Conservation (phyloP, 345 rosid genomes). For the Pugionium cornutum region DNA sequence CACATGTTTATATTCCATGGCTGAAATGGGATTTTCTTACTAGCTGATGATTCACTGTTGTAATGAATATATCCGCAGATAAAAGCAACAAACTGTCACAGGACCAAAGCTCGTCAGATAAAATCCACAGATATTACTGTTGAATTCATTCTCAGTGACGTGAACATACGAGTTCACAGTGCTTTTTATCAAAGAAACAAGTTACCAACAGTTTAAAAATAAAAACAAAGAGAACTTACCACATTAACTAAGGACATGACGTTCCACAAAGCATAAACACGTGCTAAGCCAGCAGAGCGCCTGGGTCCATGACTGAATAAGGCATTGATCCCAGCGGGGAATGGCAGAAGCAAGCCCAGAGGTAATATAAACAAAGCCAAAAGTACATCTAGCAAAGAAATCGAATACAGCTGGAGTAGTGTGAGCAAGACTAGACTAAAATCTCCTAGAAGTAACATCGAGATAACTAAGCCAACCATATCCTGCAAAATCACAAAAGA, state of each 20-base stretch:
- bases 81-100: constrained; percentile 76
- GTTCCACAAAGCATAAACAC: constrained; percentile 95
- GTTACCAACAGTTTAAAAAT: constrained; percentile 3
- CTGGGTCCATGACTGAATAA: constrained; percentile 96
- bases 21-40: constrained; percentile 69
- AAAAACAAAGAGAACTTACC: constrained; percentile 52
- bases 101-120: constrained; percentile 32
- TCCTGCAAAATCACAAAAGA: constrained; percentile 59
- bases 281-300: constrained; percentile 96
- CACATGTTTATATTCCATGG: constrained; percentile 98
- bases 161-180: constrained; percentile 1
- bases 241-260: constrained; percentile 81
- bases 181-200: constrained; percentile 15
- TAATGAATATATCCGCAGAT: constrained; percentile 91
- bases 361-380: constrained; percentile 88
- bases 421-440: constrained; percentile 98
- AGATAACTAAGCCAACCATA: constrained; percentile 97
- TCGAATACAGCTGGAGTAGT: constrained; percentile 92
- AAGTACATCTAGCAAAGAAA: constrained; percentile 78
- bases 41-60: constrained; percentile 56
- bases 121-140: constrained; percentile 4
- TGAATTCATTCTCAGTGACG: constrained; percentile 8
- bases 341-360: constrained; percentile 88
- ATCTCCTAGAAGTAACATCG: constrained; percentile 95
- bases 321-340: constrained; percentile 99